phyloP scores from a whole-genome alignment of 108 stramenopile species.

The Craspedostauros australis region DNA sequence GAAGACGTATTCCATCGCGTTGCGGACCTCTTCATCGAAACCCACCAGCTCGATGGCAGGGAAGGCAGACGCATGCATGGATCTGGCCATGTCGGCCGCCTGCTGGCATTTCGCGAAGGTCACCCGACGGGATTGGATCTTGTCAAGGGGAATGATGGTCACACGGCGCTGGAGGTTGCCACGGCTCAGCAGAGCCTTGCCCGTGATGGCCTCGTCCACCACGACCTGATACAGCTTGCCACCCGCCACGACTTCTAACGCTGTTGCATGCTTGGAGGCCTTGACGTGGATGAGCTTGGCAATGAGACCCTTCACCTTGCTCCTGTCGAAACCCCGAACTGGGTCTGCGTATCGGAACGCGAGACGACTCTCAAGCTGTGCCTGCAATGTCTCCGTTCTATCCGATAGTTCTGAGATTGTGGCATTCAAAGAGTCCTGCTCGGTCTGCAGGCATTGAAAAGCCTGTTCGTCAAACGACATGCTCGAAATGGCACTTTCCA shows the following conservation, averaged over 20 bases:
- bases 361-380: conserved; percentile 84
- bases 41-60: conserved; percentile 95
- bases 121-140: conserved; percentile 66
- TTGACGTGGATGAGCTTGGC: conserved; percentile 86
- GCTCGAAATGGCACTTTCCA: conserved; percentile 29
- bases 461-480: conserved; percentile 55
- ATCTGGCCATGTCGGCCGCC: conserved; percentile 64
- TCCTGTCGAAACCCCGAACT: conserved; percentile 86
- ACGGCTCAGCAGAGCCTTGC: conserved; percentile 90
- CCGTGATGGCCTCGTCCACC: conserved; percentile 93
- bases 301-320: conserved; percentile 92
- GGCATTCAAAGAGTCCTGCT: conserved; percentile 58
- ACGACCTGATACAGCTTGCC: conserved; percentile 95
- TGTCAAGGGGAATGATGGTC: conserved; percentile 97
- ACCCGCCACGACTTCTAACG: conserved; percentile 96
- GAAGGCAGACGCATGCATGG: conserved; percentile 63
- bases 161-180: conserved; percentile 91
- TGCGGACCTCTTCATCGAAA: conserved; percentile 90
- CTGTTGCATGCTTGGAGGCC: conserved; percentile 74
- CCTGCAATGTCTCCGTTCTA: conserved; percentile 66
- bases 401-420: conserved; percentile 44
- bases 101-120: conserved; percentile 31
- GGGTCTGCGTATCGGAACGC: conserved; percentile 91
- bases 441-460: conserved; percentile 55
- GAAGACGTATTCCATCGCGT: conserved; percentile 95